These are phyloP conservation scores for Penicillium robsamsonii DNA, from an alignment of 495 filamentous ascomycete species.

Conservation along the genomic window DNA sequence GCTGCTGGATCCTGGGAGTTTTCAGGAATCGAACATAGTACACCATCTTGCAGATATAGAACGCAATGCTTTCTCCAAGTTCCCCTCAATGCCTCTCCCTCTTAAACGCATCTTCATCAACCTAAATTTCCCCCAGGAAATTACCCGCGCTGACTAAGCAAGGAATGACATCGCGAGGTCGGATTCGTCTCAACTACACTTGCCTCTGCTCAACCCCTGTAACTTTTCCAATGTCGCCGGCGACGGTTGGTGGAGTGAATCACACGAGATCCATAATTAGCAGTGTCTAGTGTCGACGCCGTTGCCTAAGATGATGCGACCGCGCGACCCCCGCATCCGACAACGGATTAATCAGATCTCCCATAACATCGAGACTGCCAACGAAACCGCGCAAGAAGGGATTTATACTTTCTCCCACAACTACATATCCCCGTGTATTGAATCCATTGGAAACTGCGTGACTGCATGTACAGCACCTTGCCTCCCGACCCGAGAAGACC, in stretches of 20 bases:
- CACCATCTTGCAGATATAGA: constrained; percentile 36
- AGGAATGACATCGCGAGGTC: constrained; percentile 22
- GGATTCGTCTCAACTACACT: constrained; percentile 2
- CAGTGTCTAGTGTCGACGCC: neutral
- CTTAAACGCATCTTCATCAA: neutral
- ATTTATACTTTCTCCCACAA: constrained; percentile 85
- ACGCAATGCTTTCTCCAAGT: neutral
- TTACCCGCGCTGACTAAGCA: constrained; percentile 30
- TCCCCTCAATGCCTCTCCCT: neutral
- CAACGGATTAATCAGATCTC: constrained; percentile 92
- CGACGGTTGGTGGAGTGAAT: constrained; percentile 18
- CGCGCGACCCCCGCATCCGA: constrained; percentile 88
- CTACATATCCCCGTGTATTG: constrained; percentile 81
- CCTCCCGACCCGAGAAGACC: constrained; percentile 70
- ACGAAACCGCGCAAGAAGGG: constrained; percentile 82
- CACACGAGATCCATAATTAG: neutral
- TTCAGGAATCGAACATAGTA: constrained; percentile 79
- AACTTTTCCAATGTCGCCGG: constrained; percentile 10
- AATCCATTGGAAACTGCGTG: constrained; percentile 61
- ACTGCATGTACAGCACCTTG: constrained; percentile 69
- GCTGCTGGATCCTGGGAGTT: constrained; percentile 51
- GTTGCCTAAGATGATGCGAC: constrained; percentile 51
- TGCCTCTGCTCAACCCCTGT: neutral
- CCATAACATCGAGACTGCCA: constrained; percentile 87
- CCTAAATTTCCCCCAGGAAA: constrained; percentile 1